Evolutionary conservation across 2,329 filamentous ascomycete genomes (phyloP).

Genomic region (Trichophyton equinum): DNA sequence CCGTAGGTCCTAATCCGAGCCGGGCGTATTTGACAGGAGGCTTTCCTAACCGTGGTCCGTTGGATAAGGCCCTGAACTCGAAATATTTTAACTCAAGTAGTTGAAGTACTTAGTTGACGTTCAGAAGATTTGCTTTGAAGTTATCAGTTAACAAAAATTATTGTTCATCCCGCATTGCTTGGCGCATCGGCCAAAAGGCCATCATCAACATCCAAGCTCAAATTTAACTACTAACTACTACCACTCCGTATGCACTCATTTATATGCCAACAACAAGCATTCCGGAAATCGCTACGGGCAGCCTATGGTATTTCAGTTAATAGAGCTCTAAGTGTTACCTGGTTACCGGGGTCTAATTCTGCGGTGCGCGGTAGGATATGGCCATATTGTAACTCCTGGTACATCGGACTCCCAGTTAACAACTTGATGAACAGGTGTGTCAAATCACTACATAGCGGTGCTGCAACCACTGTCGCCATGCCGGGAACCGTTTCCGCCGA

Average conservation of each 20-base stretch:
- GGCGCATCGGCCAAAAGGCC: background rate
- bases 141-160: too few species aligned
- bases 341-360: background rate
- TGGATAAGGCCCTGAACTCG: background rate
- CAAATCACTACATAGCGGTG: background rate
- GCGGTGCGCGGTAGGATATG: background rate
- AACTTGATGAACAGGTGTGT: background rate
- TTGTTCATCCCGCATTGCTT: background rate
- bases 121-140: background rate
- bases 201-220: background rate
- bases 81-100: too few species aligned
- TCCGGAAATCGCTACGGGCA: background rate
- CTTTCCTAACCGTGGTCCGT: background rate
- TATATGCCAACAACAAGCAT: background rate
- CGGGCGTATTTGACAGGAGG: background rate
- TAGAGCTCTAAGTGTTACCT: background rate
- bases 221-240: background rate
- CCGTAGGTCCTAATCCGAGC: background rate
- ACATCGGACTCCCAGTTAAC: background rate
- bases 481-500: conserved; percentile 27
- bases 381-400: background rate
- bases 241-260: background rate
- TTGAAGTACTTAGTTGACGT: background rate
- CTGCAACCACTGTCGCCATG: conserved; percentile 15
- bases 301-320: background rate